phyloP scores from a whole-genome alignment of 352 stramenopile genomes.

The Phytopythium ostracodes region DNA sequence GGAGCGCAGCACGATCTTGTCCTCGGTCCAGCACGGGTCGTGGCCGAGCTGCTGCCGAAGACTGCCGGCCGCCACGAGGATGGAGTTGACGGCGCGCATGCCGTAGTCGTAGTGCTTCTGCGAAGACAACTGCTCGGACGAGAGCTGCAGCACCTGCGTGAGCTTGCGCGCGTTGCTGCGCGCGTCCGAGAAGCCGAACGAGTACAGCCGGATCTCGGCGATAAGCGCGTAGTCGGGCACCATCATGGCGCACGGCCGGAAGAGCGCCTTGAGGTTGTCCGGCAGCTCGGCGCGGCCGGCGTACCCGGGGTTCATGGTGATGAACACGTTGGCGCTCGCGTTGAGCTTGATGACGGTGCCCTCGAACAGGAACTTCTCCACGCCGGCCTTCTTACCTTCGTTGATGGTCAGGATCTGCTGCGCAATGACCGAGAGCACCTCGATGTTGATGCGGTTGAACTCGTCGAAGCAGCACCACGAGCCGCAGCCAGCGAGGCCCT shows the following conservation, averaged over 20 bases:
- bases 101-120: conserved; percentile 97
- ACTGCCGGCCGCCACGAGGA: conserved; percentile 91
- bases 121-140: conserved; percentile 90
- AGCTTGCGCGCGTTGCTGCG: conserved; percentile 90
- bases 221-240: conserved; percentile 94
- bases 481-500: conserved; percentile 89
- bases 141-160: conserved; percentile 92
- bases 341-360: conserved; percentile 93
- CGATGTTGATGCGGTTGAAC: conserved; percentile 96
- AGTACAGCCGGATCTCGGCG: conserved; percentile 92
- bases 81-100: conserved; percentile 95
- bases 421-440: conserved; percentile 93
- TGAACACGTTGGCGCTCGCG: conserved; percentile 91
- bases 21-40: conserved; percentile 86
- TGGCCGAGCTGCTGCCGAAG: conserved; percentile 87
- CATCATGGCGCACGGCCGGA: conserved; percentile 95
- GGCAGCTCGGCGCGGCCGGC: conserved; percentile 92
- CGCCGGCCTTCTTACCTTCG: conserved; percentile 85
- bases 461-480: conserved; percentile 95
- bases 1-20: conserved; percentile 90
- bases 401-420: conserved; percentile 95
- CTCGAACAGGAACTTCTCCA: conserved; percentile 93
- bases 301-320: conserved; percentile 96
- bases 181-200: conserved; percentile 90
- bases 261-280: conserved; percentile 94